Base-by-base conservation (phyloP, 2,329 filamentous ascomycete genomes). In the Exserohilum rostratum region DNA sequence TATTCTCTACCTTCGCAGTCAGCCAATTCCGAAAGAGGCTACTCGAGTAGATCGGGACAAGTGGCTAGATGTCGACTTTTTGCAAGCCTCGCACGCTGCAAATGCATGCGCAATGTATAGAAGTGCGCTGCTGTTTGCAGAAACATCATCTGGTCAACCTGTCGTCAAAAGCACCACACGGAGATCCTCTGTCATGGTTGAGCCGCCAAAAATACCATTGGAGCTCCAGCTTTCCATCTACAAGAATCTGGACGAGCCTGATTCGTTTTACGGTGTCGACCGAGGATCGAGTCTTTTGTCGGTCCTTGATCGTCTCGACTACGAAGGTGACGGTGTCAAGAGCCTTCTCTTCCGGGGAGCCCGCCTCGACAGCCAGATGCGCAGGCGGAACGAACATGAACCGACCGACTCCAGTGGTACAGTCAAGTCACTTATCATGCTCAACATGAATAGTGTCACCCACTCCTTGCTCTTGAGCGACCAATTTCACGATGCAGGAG, bases 171-270 rank as follows among this genome's bases (percentile, higher is more conserved):
- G 84, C 30, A 76, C 81, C 15, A 88, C 89, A 38, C 83, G 90
- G 54, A 85, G 90, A 45, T 89, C 89, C 7, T 80, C 43, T 80
- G 78, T 61, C 77, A 83, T 72, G 74, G 61, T 61, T 70, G 80
- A 42, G 78, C 87, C 73, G 11, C 69, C 69, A 1, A 62, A 70
- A 25, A 54, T 80, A 22, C 84, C 90, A 6, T 82, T 84, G 3
- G 85, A 90, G 27, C 81, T 96, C 1, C 79, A 98, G 11, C 82
- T 96, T 39, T 80, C 84, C 0, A 93, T 99, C 2, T 99, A 95
- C 72, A 89, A 91, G 69, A 93, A 91, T 57, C 90, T 99, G 42
- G 93, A 97, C 69, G 96, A 99, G 67, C 93, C 93, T 1, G 95
- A 99, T 73, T 89, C 92, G 0, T 99, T 96, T 73, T 99, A 99